These are phyloP conservation scores for Starmerella roubikii DNA, from an alignment of 805 yeast species.

Conservation along the genomic window DNA sequence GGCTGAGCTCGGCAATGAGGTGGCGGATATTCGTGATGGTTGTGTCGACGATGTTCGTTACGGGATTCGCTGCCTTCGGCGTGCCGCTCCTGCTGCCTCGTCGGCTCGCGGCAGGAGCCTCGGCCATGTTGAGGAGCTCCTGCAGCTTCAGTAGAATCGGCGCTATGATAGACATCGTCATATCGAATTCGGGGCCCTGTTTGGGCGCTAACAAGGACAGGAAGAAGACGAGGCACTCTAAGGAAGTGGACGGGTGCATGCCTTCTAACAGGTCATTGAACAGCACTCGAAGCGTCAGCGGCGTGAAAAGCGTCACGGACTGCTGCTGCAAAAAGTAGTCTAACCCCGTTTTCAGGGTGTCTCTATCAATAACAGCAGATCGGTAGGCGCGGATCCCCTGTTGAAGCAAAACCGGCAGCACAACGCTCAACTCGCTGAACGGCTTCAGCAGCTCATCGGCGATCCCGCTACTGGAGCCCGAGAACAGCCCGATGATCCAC, in stretches of 20 bases:
- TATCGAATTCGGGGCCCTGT: slow-evolving; percentile 1
- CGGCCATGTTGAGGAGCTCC: background rate
- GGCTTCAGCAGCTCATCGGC: slow-evolving; percentile 58
- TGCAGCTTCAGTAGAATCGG: background rate
- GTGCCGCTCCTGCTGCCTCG: background rate
- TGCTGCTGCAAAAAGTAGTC: slow-evolving; percentile 80
- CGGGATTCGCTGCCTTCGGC: background rate
- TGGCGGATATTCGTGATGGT: background rate
- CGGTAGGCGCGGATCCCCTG: slow-evolving; percentile 55
- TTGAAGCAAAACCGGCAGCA: slow-evolving; percentile 61
- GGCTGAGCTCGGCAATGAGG: background rate
- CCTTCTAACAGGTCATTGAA: slow-evolving; percentile 29
- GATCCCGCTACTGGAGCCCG: slow-evolving; percentile 60
- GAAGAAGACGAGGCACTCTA: slow-evolving; percentile 11
- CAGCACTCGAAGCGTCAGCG: slow-evolving; percentile 39
- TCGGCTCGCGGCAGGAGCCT: background rate
- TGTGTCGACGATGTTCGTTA: background rate
- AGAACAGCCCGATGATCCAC: slow-evolving; percentile 74
- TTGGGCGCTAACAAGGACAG: slow-evolving; percentile 4
- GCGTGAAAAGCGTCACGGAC: slow-evolving; percentile 42
- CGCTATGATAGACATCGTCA: slow-evolving; percentile 1
- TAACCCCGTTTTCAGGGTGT: slow-evolving; percentile 57
- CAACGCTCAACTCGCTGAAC: slow-evolving; percentile 44
- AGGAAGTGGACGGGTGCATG: slow-evolving; percentile 10
- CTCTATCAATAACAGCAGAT: slow-evolving; percentile 41